A percentile compares a stretch with the other conserved stretches of the same genome.
These are phyloP conservation scores for Geotrichum carabidarum DNA, from an alignment of 1,139 yeast species.

Conservation along the genomic window DNA sequence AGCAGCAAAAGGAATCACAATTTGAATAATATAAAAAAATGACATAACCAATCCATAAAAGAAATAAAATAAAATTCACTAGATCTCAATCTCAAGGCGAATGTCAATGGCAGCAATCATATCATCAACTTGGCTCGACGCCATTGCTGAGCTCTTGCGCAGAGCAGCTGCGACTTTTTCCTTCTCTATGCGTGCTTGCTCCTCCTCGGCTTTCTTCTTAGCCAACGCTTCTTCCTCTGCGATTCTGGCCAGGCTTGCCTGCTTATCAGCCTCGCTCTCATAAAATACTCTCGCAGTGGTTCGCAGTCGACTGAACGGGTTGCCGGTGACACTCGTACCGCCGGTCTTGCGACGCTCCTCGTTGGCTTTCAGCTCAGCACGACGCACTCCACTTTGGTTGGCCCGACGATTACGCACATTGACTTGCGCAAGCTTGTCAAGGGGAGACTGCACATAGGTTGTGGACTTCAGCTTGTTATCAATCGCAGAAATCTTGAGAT, in stretches of 20 bases:
- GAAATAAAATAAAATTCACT: background rate
- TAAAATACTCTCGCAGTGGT: constrained; percentile 84
- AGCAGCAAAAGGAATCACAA: too few relatives aligned
- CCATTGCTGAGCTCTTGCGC: constrained; percentile 34
- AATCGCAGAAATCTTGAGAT: constrained; percentile 47
- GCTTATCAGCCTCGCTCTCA: constrained; percentile 33
- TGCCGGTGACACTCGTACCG: constrained; percentile 48
- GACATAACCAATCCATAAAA: too few relatives aligned
- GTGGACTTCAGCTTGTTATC: constrained; percentile 30
- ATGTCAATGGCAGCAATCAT: constrained; percentile 45
- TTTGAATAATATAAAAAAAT: too few relatives aligned
- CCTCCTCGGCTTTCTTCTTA: constrained; percentile 43
- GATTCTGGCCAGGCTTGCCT: constrained; percentile 19
- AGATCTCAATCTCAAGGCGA: constrained; percentile 42
- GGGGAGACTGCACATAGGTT: constrained; percentile 24
- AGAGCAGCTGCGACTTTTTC: constrained; percentile 21
- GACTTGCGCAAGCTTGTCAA: constrained; percentile 52
- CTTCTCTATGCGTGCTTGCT: constrained; percentile 37
- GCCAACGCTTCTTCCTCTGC: constrained; percentile 43
- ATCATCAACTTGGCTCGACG: constrained; percentile 42
- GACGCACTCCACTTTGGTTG: constrained; percentile 69
- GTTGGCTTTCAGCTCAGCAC: constrained; percentile 66
- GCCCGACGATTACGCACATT: constrained; percentile 78
- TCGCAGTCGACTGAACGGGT: constrained; percentile 86
- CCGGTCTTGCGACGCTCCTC: constrained; percentile 51